phyloP scores from a whole-genome alignment of 2,329 filamentous ascomycete species.

The Cytospora paraplurivora region DNA sequence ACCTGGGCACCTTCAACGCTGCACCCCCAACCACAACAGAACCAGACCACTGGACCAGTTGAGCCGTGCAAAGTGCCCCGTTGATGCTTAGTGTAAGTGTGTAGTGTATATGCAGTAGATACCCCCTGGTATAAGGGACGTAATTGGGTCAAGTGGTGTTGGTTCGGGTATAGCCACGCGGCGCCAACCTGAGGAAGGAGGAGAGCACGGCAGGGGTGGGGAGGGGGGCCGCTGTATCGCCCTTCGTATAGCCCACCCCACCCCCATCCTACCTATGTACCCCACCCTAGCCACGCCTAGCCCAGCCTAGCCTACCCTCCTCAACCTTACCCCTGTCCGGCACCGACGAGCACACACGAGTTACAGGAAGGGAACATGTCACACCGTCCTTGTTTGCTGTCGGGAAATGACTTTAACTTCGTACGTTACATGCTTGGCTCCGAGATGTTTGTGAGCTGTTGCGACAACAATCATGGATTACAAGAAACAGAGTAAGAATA shows the following conservation, averaged over 20 bases:
- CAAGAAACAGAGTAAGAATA: conserved; percentile 14
- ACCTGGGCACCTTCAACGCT: conserved; percentile 4
- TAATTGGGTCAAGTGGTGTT: no score
- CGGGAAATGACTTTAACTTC: background rate
- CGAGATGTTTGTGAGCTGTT: conserved; percentile 3
- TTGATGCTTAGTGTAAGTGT: no score
- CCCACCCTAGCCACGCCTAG: background rate
- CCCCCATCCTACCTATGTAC: no score
- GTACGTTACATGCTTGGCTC: conserved; percentile 5
- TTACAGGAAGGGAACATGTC: background rate
- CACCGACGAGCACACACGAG: background rate
- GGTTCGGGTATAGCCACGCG: background rate
- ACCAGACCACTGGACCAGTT: no score
- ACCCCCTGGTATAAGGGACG: no score
- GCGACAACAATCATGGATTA: conserved; percentile 16
- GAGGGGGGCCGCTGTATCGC: background rate
- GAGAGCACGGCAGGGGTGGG: background rate
- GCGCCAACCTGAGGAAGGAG: background rate
- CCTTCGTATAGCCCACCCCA: background rate
- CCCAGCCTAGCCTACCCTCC: no score
- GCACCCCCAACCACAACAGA: background rate
- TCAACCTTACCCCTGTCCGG: background rate
- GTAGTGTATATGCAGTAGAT: no score
- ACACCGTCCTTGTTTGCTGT: background rate
- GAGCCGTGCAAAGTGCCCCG: no score